Conservation (phyloP, 768 basidiomycete genomes). For the Galerina marginata region DNA sequence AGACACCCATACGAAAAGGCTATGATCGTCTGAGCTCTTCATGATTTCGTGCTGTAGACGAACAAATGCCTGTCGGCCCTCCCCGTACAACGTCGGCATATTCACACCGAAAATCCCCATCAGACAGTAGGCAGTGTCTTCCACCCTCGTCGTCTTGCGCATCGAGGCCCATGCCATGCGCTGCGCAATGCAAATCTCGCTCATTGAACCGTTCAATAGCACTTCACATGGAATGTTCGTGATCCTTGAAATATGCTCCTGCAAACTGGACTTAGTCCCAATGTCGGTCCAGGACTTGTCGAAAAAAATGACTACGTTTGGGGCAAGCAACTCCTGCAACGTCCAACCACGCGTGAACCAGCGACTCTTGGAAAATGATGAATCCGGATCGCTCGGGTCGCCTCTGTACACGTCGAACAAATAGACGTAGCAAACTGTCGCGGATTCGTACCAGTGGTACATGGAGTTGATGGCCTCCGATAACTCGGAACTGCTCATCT, state of each 20-base stretch:
- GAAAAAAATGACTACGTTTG: slow-evolving; percentile 10
- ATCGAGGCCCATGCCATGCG: neutral
- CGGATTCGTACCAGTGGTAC: slow-evolving; percentile 18
- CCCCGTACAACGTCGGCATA: neutral
- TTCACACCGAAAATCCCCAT: neutral
- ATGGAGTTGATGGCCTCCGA: slow-evolving; percentile 23
- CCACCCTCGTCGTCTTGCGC: neutral
- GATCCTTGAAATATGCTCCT: neutral
- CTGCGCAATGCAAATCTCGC: neutral
- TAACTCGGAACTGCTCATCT: slow-evolving; percentile 19
- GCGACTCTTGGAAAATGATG: neutral
- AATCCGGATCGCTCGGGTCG: neutral
- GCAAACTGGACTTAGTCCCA: neutral
- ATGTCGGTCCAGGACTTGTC: neutral
- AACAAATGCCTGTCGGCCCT: neutral
- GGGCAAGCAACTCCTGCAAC: slow-evolving; percentile 19
- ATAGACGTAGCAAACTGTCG: slow-evolving; percentile 14
- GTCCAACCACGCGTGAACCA: slow-evolving; percentile 25
- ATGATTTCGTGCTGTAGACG: neutral
- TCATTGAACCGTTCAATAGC: neutral
- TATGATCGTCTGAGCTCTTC: neutral
- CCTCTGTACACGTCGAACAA: slow-evolving; percentile 9
- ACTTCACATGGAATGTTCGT: neutral
- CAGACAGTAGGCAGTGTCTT: neutral
- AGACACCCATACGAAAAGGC: neutral